A percentile compares a stretch with the other conserved stretches of the same genome.
Conservation (phyloP, 176 grass and related monocot species). For the Bothriochloa decipiens region DNA sequence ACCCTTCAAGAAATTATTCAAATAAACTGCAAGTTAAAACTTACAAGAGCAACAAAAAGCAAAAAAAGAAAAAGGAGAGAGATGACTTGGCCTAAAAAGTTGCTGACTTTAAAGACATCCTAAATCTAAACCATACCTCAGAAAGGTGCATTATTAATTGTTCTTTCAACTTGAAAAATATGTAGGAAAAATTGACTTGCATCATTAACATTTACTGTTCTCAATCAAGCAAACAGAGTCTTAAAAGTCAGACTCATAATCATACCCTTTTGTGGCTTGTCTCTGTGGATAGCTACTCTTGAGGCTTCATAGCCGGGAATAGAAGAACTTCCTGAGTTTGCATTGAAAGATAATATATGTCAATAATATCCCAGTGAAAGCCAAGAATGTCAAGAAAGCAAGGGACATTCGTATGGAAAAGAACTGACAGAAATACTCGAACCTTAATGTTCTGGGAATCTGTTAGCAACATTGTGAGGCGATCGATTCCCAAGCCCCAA, state of each 20-base stretch:
- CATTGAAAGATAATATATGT: background rate
- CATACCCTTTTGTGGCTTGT: background rate
- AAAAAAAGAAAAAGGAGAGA: background rate
- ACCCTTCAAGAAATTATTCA: conserved; percentile 1
- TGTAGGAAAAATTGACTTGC: background rate
- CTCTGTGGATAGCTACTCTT: conserved; percentile 68
- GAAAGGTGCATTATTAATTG: background rate
- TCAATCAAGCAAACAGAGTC: background rate
- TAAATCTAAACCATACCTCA: background rate
- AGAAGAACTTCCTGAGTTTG: conserved; percentile 80
- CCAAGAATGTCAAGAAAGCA: background rate
- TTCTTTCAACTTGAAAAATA: background rate
- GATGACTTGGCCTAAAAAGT: background rate
- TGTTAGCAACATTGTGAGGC: conserved; percentile 88
- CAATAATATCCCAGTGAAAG: background rate
- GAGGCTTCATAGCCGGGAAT: conserved; percentile 96
- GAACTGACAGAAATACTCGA: background rate
- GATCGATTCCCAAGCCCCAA: conserved; percentile 94
- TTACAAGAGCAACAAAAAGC: background rate
- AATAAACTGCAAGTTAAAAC: background rate
- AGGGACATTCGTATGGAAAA: background rate
- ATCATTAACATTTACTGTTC: too few species aligned
- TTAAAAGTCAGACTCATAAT: background rate
- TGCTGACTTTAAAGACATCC: background rate
- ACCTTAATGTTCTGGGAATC: conserved; percentile 99